Evolutionary conservation across 1,284 basidiomycete genomes (phyloP).

Genomic region (Singerocomus inundabilis): DNA sequence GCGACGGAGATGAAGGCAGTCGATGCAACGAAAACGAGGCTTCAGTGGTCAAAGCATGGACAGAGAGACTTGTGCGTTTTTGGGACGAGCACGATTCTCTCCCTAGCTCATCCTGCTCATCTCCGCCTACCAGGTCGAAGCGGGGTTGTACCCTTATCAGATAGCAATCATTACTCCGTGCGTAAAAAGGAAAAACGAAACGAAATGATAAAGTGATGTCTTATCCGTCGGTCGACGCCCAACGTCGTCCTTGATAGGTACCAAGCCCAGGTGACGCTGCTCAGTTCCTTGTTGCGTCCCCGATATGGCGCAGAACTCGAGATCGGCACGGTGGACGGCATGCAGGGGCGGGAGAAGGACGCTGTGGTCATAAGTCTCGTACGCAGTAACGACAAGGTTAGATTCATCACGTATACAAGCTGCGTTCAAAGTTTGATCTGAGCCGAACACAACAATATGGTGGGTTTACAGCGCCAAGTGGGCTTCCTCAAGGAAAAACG

Average conservation of each 20-base stretch:
- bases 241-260: constrained; percentile 47
- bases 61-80: constrained; percentile 68
- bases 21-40: constrained; percentile 94
- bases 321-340: constrained; percentile 89
- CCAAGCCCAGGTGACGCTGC: constrained; percentile 85
- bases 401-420: constrained; percentile 32
- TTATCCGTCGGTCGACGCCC: background rate
- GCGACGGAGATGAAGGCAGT: constrained; percentile 77
- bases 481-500: constrained; percentile 91
- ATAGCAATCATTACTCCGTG: constrained; percentile 92
- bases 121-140: constrained; percentile 49
- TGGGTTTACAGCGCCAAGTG: constrained; percentile 65
- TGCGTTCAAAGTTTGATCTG: background rate
- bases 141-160: constrained; percentile 69
- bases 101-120: background rate
- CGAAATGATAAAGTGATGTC: no score
- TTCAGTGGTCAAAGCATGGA: constrained; percentile 79
- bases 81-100: background rate
- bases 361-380: constrained; percentile 88
- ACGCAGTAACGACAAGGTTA: constrained; percentile 78
- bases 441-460: no score
- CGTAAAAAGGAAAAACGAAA: no score
- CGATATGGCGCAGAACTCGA: constrained; percentile 71
- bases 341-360: constrained; percentile 92
- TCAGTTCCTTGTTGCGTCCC: constrained; percentile 71